A percentile compares a stretch with the other conserved stretches of the same genome.
These are phyloP conservation scores for Nicotiana paniculata DNA, from an alignment of 257 asterid genomes.

Conservation along the genomic window DNA sequence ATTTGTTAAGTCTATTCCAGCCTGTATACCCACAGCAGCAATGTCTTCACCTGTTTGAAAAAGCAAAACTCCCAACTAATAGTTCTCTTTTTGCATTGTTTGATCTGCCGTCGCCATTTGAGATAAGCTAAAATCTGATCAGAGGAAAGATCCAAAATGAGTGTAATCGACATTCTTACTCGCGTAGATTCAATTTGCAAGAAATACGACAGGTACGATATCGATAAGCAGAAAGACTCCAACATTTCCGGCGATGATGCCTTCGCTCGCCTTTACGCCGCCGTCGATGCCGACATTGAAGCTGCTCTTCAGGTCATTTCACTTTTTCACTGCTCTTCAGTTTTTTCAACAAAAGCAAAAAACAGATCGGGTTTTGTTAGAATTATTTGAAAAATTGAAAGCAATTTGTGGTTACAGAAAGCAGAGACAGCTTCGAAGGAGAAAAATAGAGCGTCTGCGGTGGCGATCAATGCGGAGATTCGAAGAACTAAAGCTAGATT, in stretches of 20 bases:
- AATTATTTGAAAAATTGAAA: background rate
- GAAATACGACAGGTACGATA: slow-evolving; percentile 85
- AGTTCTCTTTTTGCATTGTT: too few species aligned
- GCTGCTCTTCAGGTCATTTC: slow-evolving; percentile 57
- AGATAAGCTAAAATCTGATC: too few species aligned
- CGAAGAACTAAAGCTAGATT: slow-evolving; percentile 81
- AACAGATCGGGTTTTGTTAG: background rate
- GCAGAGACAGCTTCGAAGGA: slow-evolving; percentile 71
- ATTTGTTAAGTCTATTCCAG: background rate
- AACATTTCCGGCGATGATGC: slow-evolving; percentile 87
- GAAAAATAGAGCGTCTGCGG: slow-evolving; percentile 75
- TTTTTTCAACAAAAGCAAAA: background rate
- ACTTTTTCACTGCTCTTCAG: too few species aligned
- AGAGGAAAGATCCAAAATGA: slow-evolving; percentile 30
- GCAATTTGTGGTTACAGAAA: slow-evolving; percentile 35
- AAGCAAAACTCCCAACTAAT: background rate
- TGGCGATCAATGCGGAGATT: slow-evolving; percentile 87
- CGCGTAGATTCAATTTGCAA: slow-evolving; percentile 94
- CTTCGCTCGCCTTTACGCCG: slow-evolving; percentile 73
- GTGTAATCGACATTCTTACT: slow-evolving; percentile 82
- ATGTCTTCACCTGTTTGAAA: background rate
- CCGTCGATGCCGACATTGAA: slow-evolving; percentile 78
- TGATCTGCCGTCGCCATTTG: background rate
- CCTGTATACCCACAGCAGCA: background rate
- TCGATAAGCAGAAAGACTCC: slow-evolving; percentile 58